phyloP scores from a whole-genome alignment of 2,329 filamentous ascomycete genomes.

The Aspergillus ruber region DNA sequence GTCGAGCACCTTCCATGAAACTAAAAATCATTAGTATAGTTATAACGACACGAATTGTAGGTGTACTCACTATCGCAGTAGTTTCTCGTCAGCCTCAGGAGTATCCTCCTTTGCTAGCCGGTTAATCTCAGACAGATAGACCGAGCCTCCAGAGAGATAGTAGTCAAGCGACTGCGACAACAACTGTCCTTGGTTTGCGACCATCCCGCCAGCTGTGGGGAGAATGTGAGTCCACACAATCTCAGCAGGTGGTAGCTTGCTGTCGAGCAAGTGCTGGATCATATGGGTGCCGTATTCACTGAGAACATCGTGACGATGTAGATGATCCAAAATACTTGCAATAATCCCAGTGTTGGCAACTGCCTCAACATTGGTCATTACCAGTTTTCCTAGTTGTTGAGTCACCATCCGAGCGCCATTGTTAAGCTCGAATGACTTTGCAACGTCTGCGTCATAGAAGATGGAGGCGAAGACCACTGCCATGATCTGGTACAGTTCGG shows the following conservation, averaged over 20 bases:
- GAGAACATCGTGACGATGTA: slow-evolving; percentile 39
- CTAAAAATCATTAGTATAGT: slow-evolving; percentile 16
- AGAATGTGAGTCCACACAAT: slow-evolving; percentile 54
- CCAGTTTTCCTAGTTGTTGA: slow-evolving; percentile 44
- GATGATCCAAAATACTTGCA: slow-evolving; percentile 32
- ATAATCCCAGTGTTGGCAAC: slow-evolving; percentile 38
- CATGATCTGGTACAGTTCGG: slow-evolving; percentile 50
- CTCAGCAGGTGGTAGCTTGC: slow-evolving; percentile 41
- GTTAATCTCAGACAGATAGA: slow-evolving; percentile 45
- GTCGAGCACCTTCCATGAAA: slow-evolving; percentile 36
- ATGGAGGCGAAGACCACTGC: slow-evolving; percentile 47
- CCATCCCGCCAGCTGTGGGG: slow-evolving; percentile 51
- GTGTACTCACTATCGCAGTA: slow-evolving; percentile 44
- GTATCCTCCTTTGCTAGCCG: slow-evolving; percentile 41
- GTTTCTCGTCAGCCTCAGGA: slow-evolving; percentile 40
- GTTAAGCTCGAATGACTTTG: slow-evolving; percentile 47
- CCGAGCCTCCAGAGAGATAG: slow-evolving; percentile 45
- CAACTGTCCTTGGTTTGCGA: slow-evolving; percentile 52
- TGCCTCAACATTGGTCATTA: slow-evolving; percentile 44
- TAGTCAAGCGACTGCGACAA: slow-evolving; percentile 54
- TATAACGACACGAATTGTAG: not conserved
- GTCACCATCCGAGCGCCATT: slow-evolving; percentile 43
- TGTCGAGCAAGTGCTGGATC: slow-evolving; percentile 47
- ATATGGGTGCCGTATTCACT: slow-evolving; percentile 51
- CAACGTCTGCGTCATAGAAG: slow-evolving; percentile 51